These are phyloP conservation scores for Wilhelminamyces savonicus DNA, from an alignment of 805 yeast genomes.

Conservation along the genomic window DNA sequence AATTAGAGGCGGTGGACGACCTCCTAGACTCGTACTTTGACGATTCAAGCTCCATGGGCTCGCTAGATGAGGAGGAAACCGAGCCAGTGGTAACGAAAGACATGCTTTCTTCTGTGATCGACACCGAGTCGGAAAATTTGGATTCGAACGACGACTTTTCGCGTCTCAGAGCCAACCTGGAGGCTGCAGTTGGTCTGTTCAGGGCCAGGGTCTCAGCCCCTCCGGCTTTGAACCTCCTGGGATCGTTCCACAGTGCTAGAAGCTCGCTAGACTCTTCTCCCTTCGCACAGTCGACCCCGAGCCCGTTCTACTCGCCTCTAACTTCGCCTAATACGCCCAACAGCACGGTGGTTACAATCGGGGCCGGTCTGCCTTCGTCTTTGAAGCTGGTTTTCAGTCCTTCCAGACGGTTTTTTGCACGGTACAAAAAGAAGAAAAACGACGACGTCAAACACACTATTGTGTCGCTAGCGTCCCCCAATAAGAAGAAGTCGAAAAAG, in stretches of 20 bases:
- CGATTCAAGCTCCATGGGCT: constrained; percentile 22
- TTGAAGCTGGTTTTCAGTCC: constrained; percentile 31
- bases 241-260: too few relatives aligned
- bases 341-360: constrained; percentile 25
- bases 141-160: too few relatives aligned
- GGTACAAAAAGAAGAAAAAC: constrained; percentile 14
- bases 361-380: constrained; percentile 33
- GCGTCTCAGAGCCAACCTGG: too few relatives aligned
- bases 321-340: constrained; percentile 6
- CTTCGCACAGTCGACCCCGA: constrained; percentile 3
- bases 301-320: too few relatives aligned
- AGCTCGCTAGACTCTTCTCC: too few relatives aligned
- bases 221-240: too few relatives aligned
- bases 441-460: constrained; percentile 21
- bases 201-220: too few relatives aligned
- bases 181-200: too few relatives aligned
- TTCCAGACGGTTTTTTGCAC: constrained; percentile 26
- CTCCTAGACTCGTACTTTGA: constrained; percentile 37
- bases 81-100: constrained; percentile 4
- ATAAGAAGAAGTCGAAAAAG: constrained; percentile 6
- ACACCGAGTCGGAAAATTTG: too few relatives aligned
- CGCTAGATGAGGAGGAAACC: constrained; percentile 13
- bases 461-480: constrained; percentile 22
- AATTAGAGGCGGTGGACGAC: constrained; percentile 35
- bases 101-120: constrained; percentile 1